Base-by-base conservation (phyloP, 495 filamentous ascomycete genomes). In the Penicilliopsis zonata region DNA sequence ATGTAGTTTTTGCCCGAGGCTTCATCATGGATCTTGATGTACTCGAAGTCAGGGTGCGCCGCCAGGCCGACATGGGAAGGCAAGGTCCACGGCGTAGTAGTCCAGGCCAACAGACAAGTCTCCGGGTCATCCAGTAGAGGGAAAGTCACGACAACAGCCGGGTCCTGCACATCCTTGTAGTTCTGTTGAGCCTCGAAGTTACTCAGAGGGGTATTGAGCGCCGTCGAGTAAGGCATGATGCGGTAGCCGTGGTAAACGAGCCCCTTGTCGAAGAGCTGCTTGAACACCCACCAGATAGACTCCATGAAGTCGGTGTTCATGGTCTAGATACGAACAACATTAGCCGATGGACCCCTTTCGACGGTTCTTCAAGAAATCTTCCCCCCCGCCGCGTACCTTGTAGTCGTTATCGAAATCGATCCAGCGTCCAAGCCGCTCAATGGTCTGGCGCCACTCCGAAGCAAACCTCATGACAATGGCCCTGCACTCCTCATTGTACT, bases 391-490 rank as follows among this genome's bases (percentile, higher is more conserved):
- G 33, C 44, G 12, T 35, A 80, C 80, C 76, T 95, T 95, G 67
- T 95, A 95, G 48, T 94, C 86, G 47, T 93, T 90, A 57, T 96
- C 92, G 38, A 96, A 94, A 59, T 98, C 92, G 44, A 96, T 86
- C 90, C 92, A 98, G 34, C 92, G 81, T 28, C 92, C 90, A 17
- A 98, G 59, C 27, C 90, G 59, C 35, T 94, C 85, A 37, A 98
- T 83, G 12, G 84, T 94, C 38, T 79, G 59, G 35, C 85, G 72
- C 92, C 90, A 98, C 58, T 96, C 90, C 6, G 68, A 59, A 14
- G 85, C 74, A 53, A 78, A 98, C 42, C 82, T 72, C 86, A 96
- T 94, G 38, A 96, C 90, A 56, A 96, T 95, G 29, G 82, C 77
- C 33, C 78, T 71, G 53, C 90, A 98, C 60, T 95, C 86, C 31